Evolutionary conservation across 495 filamentous ascomycete genomes (phyloP).

Genomic region (Penicillium cataractarum): DNA sequence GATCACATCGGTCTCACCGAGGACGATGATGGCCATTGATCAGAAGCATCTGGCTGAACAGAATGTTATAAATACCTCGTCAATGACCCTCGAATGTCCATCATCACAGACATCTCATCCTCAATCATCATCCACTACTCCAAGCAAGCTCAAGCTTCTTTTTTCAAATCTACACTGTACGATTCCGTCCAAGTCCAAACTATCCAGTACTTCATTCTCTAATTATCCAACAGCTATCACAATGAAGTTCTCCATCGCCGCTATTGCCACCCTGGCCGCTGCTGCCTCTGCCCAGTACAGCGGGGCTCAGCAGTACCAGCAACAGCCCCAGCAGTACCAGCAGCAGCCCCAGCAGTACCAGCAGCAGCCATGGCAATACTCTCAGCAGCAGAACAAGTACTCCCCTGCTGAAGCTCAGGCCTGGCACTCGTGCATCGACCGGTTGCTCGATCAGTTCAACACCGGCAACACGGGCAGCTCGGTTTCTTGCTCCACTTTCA

Average conservation of each 20-base stretch:
- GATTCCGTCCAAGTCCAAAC: neutral
- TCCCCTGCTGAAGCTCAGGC: neutral
- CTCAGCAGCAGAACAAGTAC: neutral
- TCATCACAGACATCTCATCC: neutral
- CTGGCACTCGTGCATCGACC: neutral
- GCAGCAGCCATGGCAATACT: neutral
- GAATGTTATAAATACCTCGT: neutral
- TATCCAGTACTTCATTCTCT: neutral
- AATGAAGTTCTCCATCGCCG: neutral
- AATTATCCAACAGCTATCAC: neutral
- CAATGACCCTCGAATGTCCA: neutral
- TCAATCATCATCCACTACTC: neutral
- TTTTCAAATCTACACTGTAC: neutral
- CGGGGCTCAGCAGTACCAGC: neutral
- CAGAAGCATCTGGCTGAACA: neutral
- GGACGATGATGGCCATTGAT: neutral
- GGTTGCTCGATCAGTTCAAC: neutral
- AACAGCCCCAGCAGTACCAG: neutral
- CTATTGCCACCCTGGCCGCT: neutral
- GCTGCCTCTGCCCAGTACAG: neutral
- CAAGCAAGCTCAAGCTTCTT: neutral
- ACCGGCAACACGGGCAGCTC: neutral
- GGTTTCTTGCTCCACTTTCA: neutral
- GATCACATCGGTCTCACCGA: neutral
- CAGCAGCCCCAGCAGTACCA: neutral